phyloP scores from a whole-genome alignment of 768 basidiomycete species.

The Goffeauzyma gilvescens region DNA sequence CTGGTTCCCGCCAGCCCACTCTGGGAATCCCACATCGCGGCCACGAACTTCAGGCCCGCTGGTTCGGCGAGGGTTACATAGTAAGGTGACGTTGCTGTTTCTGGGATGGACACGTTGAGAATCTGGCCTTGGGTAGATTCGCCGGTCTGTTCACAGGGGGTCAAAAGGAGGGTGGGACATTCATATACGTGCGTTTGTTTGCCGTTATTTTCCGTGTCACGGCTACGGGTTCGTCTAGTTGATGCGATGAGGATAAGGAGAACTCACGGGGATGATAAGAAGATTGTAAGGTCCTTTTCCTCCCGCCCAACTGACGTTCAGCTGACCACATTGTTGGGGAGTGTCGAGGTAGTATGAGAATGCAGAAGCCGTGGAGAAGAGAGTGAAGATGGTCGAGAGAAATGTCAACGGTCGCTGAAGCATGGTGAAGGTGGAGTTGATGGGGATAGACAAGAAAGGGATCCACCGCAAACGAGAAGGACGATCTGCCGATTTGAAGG shows the following conservation, averaged over 20 bases:
- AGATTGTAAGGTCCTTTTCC: slow-evolving; percentile 18
- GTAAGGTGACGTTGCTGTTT: slow-evolving; percentile 12
- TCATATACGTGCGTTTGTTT: not conserved
- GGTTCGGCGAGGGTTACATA: slow-evolving; percentile 24
- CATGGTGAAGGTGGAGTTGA: too few species aligned
- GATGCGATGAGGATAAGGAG: not conserved
- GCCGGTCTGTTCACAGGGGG: slow-evolving; percentile 9
- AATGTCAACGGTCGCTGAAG: too few species aligned
- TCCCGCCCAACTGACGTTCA: slow-evolving; percentile 21
- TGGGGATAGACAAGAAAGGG: too few species aligned
- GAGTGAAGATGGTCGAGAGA: too few species aligned
- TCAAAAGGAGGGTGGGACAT: not conserved
- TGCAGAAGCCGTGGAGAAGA: not conserved
- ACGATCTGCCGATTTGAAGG: too few species aligned
- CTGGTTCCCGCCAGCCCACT: slow-evolving; percentile 23
- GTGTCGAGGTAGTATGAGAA: slow-evolving; percentile 26
- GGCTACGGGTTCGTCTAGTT: not conserved
- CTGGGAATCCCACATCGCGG: slow-evolving; percentile 22
- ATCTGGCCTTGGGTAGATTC: slow-evolving; percentile 12
- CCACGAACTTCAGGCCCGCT: slow-evolving; percentile 23
- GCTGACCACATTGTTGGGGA: slow-evolving; percentile 23
- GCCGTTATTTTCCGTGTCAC: not conserved
- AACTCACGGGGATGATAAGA: slow-evolving; percentile 22
- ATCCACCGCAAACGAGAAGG: too few species aligned
- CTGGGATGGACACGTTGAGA: slow-evolving; percentile 25